These are phyloP conservation scores for Coemansia sp. DNA, from an alignment of 192 early-diverging fungal species.

Conservation along the genomic window DNA sequence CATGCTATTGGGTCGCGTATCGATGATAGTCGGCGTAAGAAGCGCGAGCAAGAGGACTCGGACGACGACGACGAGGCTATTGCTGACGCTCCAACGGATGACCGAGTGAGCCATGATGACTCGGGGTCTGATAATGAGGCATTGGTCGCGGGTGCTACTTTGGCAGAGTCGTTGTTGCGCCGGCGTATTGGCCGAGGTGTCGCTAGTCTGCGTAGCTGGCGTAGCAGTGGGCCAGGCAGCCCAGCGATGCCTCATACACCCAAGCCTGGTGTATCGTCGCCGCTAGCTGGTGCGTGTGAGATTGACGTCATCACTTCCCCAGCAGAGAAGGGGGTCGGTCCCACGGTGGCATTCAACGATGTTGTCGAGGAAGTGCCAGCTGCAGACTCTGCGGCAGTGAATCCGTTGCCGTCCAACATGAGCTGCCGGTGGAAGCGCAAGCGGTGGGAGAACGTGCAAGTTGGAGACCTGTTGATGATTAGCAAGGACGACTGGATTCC, in stretches of 20 bases:
- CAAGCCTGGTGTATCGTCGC: background rate
- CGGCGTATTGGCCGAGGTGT: conserved; percentile 36
- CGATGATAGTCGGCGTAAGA: conserved; percentile 51
- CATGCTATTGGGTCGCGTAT: conserved; percentile 31
- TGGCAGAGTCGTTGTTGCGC: conserved; percentile 38
- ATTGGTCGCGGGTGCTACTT: background rate
- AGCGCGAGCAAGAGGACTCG: conserved; percentile 55
- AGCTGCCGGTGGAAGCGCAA: conserved; percentile 56
- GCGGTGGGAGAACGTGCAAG: conserved; percentile 64
- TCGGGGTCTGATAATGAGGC: background rate
- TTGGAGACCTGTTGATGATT: conserved; percentile 80
- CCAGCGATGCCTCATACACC: background rate
- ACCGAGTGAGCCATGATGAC: background rate
- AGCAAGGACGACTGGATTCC: conserved; percentile 79
- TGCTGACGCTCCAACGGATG: background rate
- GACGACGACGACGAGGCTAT: conserved; percentile 49
- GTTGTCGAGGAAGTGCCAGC: conserved; percentile 29
- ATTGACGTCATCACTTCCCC: background rate
- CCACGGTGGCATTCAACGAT: conserved; percentile 45
- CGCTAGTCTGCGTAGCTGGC: conserved; percentile 52
- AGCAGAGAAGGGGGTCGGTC: background rate
- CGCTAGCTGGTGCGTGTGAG: background rate
- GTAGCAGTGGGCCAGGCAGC: conserved; percentile 9
- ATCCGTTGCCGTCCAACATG: conserved; percentile 50
- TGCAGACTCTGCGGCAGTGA: background rate